Conservation (phyloP, 2,329 filamentous ascomycete species). For the Chrysoporthe austroafricana region DNA sequence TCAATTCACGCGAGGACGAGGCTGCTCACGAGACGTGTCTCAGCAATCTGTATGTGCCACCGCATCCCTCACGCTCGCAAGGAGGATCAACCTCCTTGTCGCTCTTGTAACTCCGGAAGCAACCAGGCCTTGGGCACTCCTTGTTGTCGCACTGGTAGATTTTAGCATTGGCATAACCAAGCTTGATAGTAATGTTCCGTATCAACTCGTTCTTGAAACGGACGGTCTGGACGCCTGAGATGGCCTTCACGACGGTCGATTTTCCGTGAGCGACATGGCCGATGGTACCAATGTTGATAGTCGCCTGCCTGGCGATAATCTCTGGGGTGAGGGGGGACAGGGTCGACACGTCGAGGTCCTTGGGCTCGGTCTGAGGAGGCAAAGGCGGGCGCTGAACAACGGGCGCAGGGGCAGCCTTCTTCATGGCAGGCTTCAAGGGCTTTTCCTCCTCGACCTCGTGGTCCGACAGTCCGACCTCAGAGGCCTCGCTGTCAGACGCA, state of each 20-base stretch:
- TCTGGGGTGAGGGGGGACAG: constrained; percentile 89
- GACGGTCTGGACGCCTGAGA: constrained; percentile 97
- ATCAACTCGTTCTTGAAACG: constrained; percentile 99
- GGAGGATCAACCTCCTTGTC: constrained; percentile 98
- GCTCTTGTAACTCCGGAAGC: constrained; percentile 97
- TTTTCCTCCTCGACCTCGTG: constrained; percentile 67
- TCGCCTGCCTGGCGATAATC: constrained; percentile 96
- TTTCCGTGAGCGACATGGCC: constrained; percentile 99
- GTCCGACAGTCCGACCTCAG: constrained; percentile 57
- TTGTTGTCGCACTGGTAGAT: constrained; percentile 97
- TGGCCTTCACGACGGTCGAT: constrained; percentile 98
- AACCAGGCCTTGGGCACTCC: constrained; percentile 89
- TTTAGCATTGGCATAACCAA: constrained; percentile 99
- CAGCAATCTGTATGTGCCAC: constrained; percentile 83
- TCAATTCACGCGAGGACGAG: neutral
- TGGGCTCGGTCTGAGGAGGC: constrained; percentile 91
- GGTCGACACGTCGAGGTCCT: constrained; percentile 79
- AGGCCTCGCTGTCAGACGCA: constrained; percentile 61
- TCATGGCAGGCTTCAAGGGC: constrained; percentile 82
- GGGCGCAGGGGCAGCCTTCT: constrained; percentile 69
- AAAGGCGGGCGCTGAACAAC: constrained; percentile 57
- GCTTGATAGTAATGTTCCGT: constrained; percentile 99
- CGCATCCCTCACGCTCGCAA: constrained; percentile 91
- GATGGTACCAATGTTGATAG: constrained; percentile 98
- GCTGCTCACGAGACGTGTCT: constrained; percentile 85